A percentile compares a stretch with the other conserved stretches of the same genome.
phyloP scores from a whole-genome alignment of 805 yeast species.

The Schizosaccharomyces osmophilus region DNA sequence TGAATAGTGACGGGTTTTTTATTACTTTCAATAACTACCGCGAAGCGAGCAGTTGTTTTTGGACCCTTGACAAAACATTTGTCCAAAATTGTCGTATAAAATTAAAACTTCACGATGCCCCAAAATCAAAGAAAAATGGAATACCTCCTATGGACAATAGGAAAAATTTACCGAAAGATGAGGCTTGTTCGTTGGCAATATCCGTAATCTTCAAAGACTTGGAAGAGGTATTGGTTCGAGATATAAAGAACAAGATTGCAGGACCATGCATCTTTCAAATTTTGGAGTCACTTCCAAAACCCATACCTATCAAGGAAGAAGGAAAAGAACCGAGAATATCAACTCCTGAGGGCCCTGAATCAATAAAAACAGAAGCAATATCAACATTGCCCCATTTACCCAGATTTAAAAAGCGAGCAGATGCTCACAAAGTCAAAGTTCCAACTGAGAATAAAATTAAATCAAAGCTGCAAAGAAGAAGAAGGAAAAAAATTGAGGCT shows the following conservation, averaged over 20 bases:
- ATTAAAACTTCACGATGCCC: conserved; percentile 25
- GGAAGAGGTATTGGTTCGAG: conserved; percentile 36
- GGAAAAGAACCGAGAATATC: not conserved
- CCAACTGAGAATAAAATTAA: not conserved
- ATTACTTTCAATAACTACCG: conserved; percentile 36
- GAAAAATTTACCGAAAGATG: conserved; percentile 8
- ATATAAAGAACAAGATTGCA: conserved; percentile 46
- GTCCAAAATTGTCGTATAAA: conserved; percentile 18
- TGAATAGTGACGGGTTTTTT: conserved; percentile 34
- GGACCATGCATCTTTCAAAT: conserved; percentile 40
- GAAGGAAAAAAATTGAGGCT: not conserved
- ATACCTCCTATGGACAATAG: not conserved
- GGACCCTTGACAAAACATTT: conserved; percentile 33
- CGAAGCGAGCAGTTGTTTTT: conserved; percentile 37
- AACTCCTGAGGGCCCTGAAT: not conserved
- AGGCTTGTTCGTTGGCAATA: conserved; percentile 33
- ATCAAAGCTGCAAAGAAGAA: not conserved
- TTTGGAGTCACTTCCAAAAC: conserved; percentile 10
- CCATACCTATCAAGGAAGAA: not conserved
- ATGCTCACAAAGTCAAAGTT: not conserved
- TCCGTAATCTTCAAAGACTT: conserved; percentile 37
- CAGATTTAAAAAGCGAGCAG: not conserved
- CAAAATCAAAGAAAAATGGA: conserved; percentile 2
- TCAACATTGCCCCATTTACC: not conserved
- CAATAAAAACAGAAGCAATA: not conserved